Evolutionary conservation across 805 yeast species (phyloP).

Genomic region (Candida pini): DNA sequence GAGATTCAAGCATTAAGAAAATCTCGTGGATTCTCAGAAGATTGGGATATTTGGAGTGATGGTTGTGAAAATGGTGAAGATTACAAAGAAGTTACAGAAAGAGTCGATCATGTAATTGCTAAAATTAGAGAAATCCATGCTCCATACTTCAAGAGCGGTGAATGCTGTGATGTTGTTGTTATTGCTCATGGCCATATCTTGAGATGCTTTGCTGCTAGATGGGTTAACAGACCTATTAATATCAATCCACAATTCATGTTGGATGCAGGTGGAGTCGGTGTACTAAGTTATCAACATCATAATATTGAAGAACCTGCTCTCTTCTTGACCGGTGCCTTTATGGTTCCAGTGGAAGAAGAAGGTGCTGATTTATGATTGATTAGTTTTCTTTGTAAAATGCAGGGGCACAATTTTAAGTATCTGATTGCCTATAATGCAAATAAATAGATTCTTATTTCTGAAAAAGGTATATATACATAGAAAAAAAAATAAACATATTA

Average conservation of each 20-base stretch:
- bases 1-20: slow-evolving; percentile 61
- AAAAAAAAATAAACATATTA: too few relatives aligned
- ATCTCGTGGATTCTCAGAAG: slow-evolving; percentile 45
- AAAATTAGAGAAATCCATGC: slow-evolving; percentile 58
- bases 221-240: slow-evolving; percentile 61
- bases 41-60: slow-evolving; percentile 83
- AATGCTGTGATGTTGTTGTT: slow-evolving; percentile 67
- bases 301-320: slow-evolving; percentile 83
- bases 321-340: slow-evolving; percentile 76
- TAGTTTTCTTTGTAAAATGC: background rate
- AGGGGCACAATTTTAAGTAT: too few relatives aligned
- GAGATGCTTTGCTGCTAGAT: slow-evolving; percentile 83
- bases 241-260: slow-evolving; percentile 75
- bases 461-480: too few relatives aligned
- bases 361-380: slow-evolving; percentile 23
- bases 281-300: slow-evolving; percentile 82
- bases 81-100: slow-evolving; percentile 54
- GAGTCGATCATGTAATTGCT: slow-evolving; percentile 67
- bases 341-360: slow-evolving; percentile 61
- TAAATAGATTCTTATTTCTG: too few relatives aligned
- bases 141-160: slow-evolving; percentile 42
- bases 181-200: slow-evolving; percentile 94
- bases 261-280: slow-evolving; percentile 96
- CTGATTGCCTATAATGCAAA: too few relatives aligned
- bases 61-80: slow-evolving; percentile 92